Evolutionary conservation across 768 basidiomycete species (phyloP).

Genomic region (Naganishia antarctica): DNA sequence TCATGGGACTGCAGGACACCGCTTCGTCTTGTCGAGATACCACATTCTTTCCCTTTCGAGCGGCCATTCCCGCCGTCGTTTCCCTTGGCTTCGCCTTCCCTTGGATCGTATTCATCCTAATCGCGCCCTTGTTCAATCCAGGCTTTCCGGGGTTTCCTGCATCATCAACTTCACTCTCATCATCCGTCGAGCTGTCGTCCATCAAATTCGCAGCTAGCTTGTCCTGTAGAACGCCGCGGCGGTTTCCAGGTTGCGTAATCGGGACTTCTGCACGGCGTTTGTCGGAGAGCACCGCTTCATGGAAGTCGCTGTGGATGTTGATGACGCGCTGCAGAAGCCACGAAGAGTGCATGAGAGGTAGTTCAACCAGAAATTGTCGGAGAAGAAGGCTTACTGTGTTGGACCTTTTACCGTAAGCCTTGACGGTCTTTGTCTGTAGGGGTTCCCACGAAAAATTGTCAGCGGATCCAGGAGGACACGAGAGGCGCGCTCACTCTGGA

Average conservation of each 20-base stretch:
- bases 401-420: constrained; percentile 21
- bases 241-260: neutral
- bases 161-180: neutral
- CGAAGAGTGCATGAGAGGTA: neutral
- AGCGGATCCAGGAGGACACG: no score
- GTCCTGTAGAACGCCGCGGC: neutral
- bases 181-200: neutral
- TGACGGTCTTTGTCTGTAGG: constrained; percentile 15
- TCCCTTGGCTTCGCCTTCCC: neutral
- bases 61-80: neutral
- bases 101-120: neutral
- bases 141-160: neutral
- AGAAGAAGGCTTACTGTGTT: constrained; percentile 35
- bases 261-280: neutral
- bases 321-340: constrained; percentile 37
- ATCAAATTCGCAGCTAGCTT: neutral
- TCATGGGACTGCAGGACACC: no score
- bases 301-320: constrained; percentile 36
- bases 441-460: neutral
- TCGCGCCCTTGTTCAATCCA: neutral
- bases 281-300: constrained; percentile 12
- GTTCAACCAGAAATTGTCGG: neutral
- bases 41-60: neutral
- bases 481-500: constrained; percentile 12
- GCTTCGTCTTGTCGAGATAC: neutral